Evolutionary conservation across 2,329 filamentous ascomycete genomes (phyloP).

Genomic region (Aspergillus sp.): DNA sequence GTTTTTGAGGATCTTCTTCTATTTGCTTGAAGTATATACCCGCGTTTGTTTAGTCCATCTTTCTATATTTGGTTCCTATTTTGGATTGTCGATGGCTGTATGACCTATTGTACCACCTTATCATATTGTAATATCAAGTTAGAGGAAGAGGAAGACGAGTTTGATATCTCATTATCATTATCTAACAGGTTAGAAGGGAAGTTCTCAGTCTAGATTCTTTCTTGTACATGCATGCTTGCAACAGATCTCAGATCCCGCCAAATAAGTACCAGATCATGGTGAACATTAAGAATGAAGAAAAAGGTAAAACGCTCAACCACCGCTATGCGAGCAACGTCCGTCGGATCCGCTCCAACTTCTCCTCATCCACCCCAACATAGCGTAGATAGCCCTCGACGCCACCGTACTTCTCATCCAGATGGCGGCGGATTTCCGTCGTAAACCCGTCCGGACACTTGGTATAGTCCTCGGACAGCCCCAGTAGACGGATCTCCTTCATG

Average conservation of each 20-base stretch:
- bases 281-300: neutral
- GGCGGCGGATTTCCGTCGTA: slow-evolving; percentile 57
- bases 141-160: neutral
- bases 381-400: slow-evolving; percentile 66
- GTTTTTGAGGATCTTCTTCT: neutral
- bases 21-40: neutral
- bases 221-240: neutral
- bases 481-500: slow-evolving; percentile 65
- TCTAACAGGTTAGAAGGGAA: neutral
- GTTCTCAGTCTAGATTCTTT: neutral
- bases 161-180: neutral
- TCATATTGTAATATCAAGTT: neutral
- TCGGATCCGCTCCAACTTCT: slow-evolving; percentile 42
- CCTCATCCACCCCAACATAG: slow-evolving; percentile 57
- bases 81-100: neutral
- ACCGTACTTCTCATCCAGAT: slow-evolving; percentile 64
- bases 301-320: neutral
- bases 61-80: neutral
- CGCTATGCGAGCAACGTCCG: slow-evolving; percentile 25
- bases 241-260: neutral
- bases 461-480: slow-evolving; percentile 75
- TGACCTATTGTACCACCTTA: neutral
- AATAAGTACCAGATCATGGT: neutral
- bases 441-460: slow-evolving; percentile 64
- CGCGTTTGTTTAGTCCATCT: neutral